A percentile compares a stretch with the other conserved stretches of the same genome.
These are phyloP conservation scores for Dioscorea dumetorum DNA, from an alignment of 106 monocot species.

Conservation along the genomic window DNA sequence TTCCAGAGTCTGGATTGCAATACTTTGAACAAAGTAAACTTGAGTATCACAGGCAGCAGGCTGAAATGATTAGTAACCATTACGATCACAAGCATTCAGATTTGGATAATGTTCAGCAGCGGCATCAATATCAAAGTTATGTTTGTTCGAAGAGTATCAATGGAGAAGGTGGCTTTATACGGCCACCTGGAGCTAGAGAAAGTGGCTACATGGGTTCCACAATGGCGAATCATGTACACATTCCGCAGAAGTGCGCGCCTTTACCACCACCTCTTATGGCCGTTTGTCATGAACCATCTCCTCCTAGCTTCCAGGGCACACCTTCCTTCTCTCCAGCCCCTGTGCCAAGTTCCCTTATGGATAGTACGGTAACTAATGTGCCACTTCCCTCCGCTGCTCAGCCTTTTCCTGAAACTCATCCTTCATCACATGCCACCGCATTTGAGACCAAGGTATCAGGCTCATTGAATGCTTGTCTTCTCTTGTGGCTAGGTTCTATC, in stretches of 20 bases:
- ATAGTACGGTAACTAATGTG: neutral
- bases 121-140: conserved; percentile 2
- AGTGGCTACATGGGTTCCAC: conserved; percentile 3
- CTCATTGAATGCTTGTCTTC: neutral
- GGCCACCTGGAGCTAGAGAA: neutral
- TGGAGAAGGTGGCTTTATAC: neutral
- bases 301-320: conserved; percentile 9
- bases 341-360: conserved; percentile 5
- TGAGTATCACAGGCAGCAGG: conserved; percentile 9
- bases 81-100: conserved; percentile 11
- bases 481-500: no score
- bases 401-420: conserved; percentile 8
- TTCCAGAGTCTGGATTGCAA: neutral
- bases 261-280: conserved; percentile 20
- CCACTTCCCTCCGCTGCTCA: neutral
- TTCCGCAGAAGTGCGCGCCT: conserved; percentile 14
- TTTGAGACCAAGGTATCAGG: conserved; percentile 22
- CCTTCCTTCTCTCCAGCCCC: conserved; percentile 3
- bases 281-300: conserved; percentile 21
- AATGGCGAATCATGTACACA: conserved; percentile 4
- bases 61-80: neutral
- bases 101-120: neutral
- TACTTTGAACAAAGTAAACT: conserved; percentile 1
- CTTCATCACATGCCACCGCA: conserved; percentile 6
- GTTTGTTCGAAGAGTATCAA: neutral